These are phyloP conservation scores for Pichia heedii DNA, from an alignment of 805 yeast genomes.

Conservation along the genomic window DNA sequence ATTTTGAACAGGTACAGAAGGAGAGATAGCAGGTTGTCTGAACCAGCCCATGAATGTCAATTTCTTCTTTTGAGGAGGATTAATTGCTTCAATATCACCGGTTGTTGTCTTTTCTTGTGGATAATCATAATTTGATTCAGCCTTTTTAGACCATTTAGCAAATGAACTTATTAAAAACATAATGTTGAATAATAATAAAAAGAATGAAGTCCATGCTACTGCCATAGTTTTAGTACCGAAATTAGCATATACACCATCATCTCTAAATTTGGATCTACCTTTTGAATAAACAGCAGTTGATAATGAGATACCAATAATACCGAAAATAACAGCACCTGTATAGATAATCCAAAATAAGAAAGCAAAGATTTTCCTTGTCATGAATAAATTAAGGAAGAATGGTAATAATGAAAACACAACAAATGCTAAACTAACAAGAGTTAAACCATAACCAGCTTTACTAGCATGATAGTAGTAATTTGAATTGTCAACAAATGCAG, in stretches of 20 bases:
- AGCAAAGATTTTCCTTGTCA: background rate
- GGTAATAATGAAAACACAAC: slow-evolving; percentile 40
- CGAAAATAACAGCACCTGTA: slow-evolving; percentile 34
- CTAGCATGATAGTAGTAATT: slow-evolving; percentile 55
- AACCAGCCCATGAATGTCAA: background rate
- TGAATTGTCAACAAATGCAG: slow-evolving; percentile 37
- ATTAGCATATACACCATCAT: slow-evolving; percentile 32
- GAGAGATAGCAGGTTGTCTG: background rate
- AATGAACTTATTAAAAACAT: slow-evolving; percentile 3
- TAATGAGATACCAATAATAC: slow-evolving; percentile 37
- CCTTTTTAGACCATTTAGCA: background rate
- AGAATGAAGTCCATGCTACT: slow-evolving; percentile 52
- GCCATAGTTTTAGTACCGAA: slow-evolving; percentile 47
- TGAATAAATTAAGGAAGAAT: slow-evolving; percentile 12
- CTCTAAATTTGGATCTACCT: slow-evolving; percentile 40
- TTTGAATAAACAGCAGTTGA: slow-evolving; percentile 48
- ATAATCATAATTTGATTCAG: background rate
- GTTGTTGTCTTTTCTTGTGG: background rate
- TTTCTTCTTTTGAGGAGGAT: background rate
- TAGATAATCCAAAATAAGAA: slow-evolving; percentile 8
- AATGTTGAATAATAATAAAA: slow-evolving; percentile 11
- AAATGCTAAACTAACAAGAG: slow-evolving; percentile 49
- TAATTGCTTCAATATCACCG: background rate
- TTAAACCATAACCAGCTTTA: slow-evolving; percentile 60
- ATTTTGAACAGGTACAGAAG: background rate